A percentile compares a stretch with the other conserved stretches of the same genome.
phyloP scores from a whole-genome alignment of 2,329 filamentous ascomycete species.

The Pseudofabraea citricarpa region DNA sequence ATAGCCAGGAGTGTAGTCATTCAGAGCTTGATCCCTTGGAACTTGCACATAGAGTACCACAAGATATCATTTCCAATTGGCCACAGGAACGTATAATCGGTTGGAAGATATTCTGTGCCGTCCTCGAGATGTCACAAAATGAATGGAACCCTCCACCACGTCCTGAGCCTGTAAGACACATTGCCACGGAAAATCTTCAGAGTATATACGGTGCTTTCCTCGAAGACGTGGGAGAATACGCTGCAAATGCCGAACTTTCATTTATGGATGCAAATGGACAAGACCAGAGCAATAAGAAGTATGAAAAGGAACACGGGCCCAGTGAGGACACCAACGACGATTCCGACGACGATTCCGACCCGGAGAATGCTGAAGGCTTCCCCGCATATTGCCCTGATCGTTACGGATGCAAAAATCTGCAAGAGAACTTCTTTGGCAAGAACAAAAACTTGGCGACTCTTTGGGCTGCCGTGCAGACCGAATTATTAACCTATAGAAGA shows the following conservation, averaged over 20 bases:
- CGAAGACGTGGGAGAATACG: not conserved
- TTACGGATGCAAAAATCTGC: too few relatives aligned
- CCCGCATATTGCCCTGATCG: not conserved
- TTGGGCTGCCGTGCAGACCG: slow-evolving; percentile 33
- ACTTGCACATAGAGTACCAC: slow-evolving; percentile 9
- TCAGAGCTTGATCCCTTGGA: slow-evolving; percentile 19
- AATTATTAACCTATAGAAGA: slow-evolving; percentile 32
- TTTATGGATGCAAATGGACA: not conserved
- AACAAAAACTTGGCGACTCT: slow-evolving; percentile 16
- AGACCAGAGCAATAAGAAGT: too few relatives aligned
- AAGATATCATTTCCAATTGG: slow-evolving; percentile 9
- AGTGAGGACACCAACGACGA: slow-evolving; percentile 2
- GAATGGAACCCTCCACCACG: slow-evolving; percentile 2
- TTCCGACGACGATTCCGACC: not conserved
- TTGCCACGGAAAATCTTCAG: not conserved
- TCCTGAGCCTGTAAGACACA: not conserved
- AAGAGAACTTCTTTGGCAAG: slow-evolving; percentile 7
- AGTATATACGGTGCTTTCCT: not conserved
- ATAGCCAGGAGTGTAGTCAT: slow-evolving; percentile 14
- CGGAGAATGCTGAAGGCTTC: not conserved
- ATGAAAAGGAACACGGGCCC: too few relatives aligned
- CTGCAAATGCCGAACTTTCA: too few relatives aligned
- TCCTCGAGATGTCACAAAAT: slow-evolving; percentile 7
- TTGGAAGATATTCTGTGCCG: slow-evolving; percentile 9
- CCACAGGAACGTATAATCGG: slow-evolving; percentile 5